Evolutionary conservation across 257 asterid species (phyloP), one percentile per base, ranked within the genome.

Genomic region (Nicotiana obtusifolia): DNA sequence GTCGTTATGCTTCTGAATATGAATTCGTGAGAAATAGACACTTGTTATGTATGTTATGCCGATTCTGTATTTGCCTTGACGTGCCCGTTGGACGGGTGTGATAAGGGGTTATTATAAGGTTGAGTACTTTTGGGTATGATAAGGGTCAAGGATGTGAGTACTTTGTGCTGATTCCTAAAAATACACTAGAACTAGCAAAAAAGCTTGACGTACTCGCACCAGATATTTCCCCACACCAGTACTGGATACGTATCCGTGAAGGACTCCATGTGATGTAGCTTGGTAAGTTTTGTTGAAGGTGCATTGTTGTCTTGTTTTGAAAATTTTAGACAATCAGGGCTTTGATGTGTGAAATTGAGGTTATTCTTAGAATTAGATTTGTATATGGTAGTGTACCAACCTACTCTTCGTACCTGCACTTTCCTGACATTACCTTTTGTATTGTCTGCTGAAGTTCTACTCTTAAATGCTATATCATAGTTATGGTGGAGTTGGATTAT

Each of bases 261-360:
- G 28, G 28, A 26, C 1, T 26, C 28, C 28, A 26, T 26, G 28
- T 26, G 28, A 26, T 49, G 8, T 44, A 44, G 78, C 35, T 71
- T 71, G 10, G 78, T 44, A 22, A 37, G 35, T 44, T 11, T 71
- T 71, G 16, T 69, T 69, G 31, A 28, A 44, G 60, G 78, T 22
- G 78, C 78, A 69, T 22, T 35, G 35, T 71, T 44, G 78, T 20
- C 78, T 71, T 71, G 59, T 71, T 44, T 71, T 20, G 35, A 41
- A 14, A 22, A 41, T 44, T 71, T 20, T 71, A 14, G 78, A 22
- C 13, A 71, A 0, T 69, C 35, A n/a, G 54, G 57, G n/a, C 2
- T 69, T 69, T 5, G n/a, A 20, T 69, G 77, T 69, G 77, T 69
- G 28, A 69, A 69, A 10, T 41, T 69, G 78, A 41, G 59, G 77